Percentiles rank a stretch among this genome's conserved stretches.
Conservation (phyloP, 1,139 yeast genomes). For the Eremothecium cymbalariae region DNA sequence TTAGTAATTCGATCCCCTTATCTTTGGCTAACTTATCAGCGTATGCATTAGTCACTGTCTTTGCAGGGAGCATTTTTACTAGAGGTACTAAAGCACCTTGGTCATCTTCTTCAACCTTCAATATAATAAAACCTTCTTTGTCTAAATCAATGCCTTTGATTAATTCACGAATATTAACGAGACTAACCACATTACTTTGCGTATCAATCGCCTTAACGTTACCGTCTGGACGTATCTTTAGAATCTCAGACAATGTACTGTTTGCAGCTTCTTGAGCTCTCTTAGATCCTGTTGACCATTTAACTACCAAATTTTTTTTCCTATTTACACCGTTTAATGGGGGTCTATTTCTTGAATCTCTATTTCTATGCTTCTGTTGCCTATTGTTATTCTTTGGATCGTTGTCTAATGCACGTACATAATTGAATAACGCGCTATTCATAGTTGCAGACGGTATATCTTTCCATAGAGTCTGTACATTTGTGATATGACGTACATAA, state of each 20-base stretch:
- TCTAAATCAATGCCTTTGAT: constrained; percentile 24
- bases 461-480: no score
- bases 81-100: constrained; percentile 25
- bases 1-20: constrained; percentile 29
- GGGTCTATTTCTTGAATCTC: neutral
- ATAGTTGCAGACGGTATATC: no score
- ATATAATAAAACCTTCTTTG: constrained; percentile 23
- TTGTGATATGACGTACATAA: no score
- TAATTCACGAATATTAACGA: constrained; percentile 19
- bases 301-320: constrained; percentile 15
- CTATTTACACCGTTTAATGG: no score
- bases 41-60: constrained; percentile 34
- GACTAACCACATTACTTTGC: constrained; percentile 17
- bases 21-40: constrained; percentile 35
- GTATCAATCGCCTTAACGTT: constrained; percentile 20
- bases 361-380: neutral
- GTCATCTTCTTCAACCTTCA: constrained; percentile 18
- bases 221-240: constrained; percentile 24
- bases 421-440: no score
- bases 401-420: no score
- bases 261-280: constrained; percentile 28
- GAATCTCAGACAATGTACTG: constrained; percentile 15
- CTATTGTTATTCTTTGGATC: neutral
- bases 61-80: constrained; percentile 33
- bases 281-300: constrained; percentile 28